phyloP scores from a whole-genome alignment of 169 alveolate genomes.

The Neospora caninum region DNA sequence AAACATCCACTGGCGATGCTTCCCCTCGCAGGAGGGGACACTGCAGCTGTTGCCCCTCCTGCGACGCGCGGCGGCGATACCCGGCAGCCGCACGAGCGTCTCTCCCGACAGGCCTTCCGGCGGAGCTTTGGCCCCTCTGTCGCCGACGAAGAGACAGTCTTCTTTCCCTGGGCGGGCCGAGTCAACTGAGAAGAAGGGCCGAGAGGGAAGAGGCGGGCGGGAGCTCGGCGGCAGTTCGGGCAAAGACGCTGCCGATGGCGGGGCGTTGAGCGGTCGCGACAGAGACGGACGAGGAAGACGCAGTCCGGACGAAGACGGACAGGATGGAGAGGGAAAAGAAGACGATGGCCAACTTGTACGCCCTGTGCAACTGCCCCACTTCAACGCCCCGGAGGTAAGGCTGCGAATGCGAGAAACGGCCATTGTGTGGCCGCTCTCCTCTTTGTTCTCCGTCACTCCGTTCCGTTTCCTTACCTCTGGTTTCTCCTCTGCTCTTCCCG shows the following conservation, averaged over 20 bases:
- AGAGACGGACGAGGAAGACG: not conserved
- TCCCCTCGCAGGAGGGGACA: constrained; percentile 44
- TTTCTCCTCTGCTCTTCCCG: not conserved
- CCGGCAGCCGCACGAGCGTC: not conserved
- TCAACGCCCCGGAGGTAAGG: constrained; percentile 38
- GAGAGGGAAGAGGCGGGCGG: not conserved
- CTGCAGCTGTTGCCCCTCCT: constrained; percentile 20
- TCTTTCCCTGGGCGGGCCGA: not conserved
- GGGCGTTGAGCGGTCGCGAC: too few relatives aligned
- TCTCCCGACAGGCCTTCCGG: not conserved
- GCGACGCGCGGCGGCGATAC: constrained; percentile 7
- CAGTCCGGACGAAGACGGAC: not conserved
- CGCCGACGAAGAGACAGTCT: not conserved
- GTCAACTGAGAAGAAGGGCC: not conserved
- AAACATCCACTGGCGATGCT: constrained; percentile 18
- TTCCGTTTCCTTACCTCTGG: not conserved
- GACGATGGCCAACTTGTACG: not conserved
- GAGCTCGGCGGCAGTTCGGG: not conserved
- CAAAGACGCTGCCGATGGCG: too few relatives aligned
- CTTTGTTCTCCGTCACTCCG: too few relatives aligned
- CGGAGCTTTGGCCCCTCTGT: not conserved
- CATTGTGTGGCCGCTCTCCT: too few relatives aligned
- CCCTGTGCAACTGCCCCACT: constrained; percentile 37
- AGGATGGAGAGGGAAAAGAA: not conserved
- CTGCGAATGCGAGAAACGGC: too few relatives aligned